Conservation (phyloP, 108 stramenopile species). For the Cyclotella choctawhatcheeana region DNA sequence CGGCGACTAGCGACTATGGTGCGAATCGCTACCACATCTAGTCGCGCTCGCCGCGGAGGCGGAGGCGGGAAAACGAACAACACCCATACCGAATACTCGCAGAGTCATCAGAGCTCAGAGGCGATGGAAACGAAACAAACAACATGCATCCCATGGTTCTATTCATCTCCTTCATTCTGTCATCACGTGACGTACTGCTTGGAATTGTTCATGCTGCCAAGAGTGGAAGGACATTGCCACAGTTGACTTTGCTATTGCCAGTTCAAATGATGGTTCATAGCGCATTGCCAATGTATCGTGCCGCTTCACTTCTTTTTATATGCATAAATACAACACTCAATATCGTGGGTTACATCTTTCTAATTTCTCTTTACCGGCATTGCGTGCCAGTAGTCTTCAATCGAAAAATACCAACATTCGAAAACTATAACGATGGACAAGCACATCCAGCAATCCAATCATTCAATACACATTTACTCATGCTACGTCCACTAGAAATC, state of each 20-base stretch:
- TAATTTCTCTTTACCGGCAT: conserved; percentile 53
- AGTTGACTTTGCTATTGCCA: conserved; percentile 32
- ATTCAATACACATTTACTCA: conserved; percentile 53
- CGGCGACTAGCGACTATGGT: no score
- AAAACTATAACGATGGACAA: neutral
- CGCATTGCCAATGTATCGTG: conserved; percentile 10
- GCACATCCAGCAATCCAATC: conserved; percentile 47
- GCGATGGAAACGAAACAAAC: no score
- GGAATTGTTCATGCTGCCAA: conserved; percentile 38
- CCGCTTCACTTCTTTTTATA: conserved; percentile 16
- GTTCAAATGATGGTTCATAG: conserved; percentile 29
- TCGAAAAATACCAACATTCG: conserved; percentile 50
- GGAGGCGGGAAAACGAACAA: no score
- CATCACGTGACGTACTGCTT: conserved; percentile 5
- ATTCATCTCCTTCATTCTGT: conserved; percentile 15
- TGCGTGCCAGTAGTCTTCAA: conserved; percentile 67
- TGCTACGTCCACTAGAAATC: conserved; percentile 64
- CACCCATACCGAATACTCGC: no score
- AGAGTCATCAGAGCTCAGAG: no score
- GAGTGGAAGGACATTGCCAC: conserved; percentile 38
- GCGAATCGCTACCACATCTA: no score
- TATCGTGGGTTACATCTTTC: conserved; percentile 45
- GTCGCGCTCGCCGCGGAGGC: no score
- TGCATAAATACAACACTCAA: conserved; percentile 20
- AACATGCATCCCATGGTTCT: no score